Conservation (phyloP, 1,284 basidiomycete genomes). For the Puccinia horiana region DNA sequence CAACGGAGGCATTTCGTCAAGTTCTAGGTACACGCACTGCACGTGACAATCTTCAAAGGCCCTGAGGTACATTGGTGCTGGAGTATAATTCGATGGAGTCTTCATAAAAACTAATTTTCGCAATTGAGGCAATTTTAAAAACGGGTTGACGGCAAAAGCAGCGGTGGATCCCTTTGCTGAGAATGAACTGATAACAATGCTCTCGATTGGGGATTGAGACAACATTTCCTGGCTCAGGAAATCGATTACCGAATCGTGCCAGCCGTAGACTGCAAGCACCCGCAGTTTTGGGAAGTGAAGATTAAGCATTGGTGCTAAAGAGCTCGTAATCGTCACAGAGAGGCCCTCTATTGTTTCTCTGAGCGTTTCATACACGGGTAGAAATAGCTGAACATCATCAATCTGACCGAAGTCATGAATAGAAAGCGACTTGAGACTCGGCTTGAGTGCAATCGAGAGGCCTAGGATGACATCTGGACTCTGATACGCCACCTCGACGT, state of each 20-base stretch:
- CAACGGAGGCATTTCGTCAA: not conserved
- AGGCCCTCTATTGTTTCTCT: constrained; percentile 31
- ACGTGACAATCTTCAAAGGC: constrained; percentile 8
- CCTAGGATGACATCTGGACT: not conserved
- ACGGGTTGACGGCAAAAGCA: not conserved
- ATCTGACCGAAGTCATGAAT: not conserved
- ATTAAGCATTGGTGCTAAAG: constrained; percentile 2
- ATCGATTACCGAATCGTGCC: constrained; percentile 14
- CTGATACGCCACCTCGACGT: not conserved
- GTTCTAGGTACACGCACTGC: constrained; percentile 8
- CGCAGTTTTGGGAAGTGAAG: constrained; percentile 17
- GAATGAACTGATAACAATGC: constrained; percentile 16
- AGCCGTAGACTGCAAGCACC: constrained; percentile 13
- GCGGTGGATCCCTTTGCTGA: not conserved
- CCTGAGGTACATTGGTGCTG: not conserved
- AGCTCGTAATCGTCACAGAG: not conserved
- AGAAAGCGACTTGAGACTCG: constrained; percentile 21
- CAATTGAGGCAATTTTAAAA: not conserved
- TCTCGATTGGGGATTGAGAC: not conserved
- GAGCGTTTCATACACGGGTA: constrained; percentile 21
- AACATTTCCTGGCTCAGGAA: constrained; percentile 19
- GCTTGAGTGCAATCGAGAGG: constrained; percentile 27
- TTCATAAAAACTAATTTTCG: constrained; percentile 16
- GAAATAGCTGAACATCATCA: constrained; percentile 3
- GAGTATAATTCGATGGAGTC: not conserved